These are phyloP conservation scores for Tulasnella sp. DNA, from an alignment of 768 basidiomycete genomes.

Conservation along the genomic window DNA sequence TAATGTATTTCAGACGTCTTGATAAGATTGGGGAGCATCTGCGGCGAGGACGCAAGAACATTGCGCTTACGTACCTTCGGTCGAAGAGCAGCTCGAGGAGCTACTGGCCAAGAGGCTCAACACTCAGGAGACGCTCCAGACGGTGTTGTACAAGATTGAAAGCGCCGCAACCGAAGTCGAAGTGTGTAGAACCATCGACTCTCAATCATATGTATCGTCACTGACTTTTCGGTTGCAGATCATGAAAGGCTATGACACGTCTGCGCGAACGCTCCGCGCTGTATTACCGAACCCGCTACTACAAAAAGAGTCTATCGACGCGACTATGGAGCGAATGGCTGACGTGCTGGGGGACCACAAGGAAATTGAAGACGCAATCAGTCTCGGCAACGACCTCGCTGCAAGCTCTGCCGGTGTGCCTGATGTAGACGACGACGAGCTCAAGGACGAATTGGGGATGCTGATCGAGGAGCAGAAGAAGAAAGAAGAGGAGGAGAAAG, in stretches of 20 bases:
- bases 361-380: constrained; percentile 74
- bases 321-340: constrained; percentile 82
- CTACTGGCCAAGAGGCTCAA: constrained; percentile 68
- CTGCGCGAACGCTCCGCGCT: constrained; percentile 67
- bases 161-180: constrained; percentile 85
- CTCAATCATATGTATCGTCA: neutral
- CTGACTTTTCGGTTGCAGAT: constrained; percentile 52
- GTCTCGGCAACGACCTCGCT: constrained; percentile 60
- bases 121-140: constrained; percentile 68
- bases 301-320: constrained; percentile 71
- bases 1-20: constrained; percentile 51
- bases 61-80: constrained; percentile 69
- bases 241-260: constrained; percentile 79
- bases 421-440: constrained; percentile 44
- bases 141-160: constrained; percentile 78
- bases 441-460: constrained; percentile 26
- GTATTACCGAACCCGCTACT: constrained; percentile 80
- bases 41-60: constrained; percentile 62
- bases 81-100: constrained; percentile 74
- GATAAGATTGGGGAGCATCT: constrained; percentile 63
- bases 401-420: constrained; percentile 42
- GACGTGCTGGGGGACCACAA: constrained; percentile 76
- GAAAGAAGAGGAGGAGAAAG: constrained; percentile 12
- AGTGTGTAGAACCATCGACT: constrained; percentile 51
- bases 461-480: constrained; percentile 28